Evolutionary conservation across 441 rosid genomes (phyloP).

Genomic region (Metrosideros polymorpha): DNA sequence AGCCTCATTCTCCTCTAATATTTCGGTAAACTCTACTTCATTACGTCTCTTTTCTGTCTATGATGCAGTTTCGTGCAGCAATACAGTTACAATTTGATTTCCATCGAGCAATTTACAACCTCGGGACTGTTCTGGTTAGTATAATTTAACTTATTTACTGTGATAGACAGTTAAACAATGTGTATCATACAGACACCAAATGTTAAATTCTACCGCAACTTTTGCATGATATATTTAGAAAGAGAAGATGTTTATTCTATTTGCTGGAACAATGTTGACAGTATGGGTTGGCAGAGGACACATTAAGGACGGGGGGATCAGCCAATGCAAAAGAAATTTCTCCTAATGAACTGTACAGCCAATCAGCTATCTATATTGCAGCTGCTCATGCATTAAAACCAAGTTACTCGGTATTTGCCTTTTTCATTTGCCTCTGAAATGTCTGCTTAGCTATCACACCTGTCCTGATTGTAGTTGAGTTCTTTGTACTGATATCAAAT

Average conservation of each 20-base stretch:
- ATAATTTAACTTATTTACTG: not conserved
- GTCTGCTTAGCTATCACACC: not conserved
- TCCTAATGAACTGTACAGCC: conserved; percentile 89
- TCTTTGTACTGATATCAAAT: not conserved
- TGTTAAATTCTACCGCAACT: not conserved
- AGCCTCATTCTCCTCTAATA: not conserved
- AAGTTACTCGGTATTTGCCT: conserved; percentile 63
- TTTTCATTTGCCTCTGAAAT: not conserved
- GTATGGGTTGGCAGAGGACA: conserved; percentile 99
- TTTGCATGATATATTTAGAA: not conserved
- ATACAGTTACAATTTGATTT: conserved; percentile 94
- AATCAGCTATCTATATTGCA: conserved; percentile 93
- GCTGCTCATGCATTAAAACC: conserved; percentile 99
- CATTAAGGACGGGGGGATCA: conserved; percentile 72
- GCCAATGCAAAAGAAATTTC: conserved; percentile 59
- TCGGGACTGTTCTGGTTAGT: conserved; percentile 96
- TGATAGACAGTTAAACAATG: not conserved
- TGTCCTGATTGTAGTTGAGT: not conserved
- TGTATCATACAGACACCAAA: not conserved
- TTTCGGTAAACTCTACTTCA: not conserved
- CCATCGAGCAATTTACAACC: conserved; percentile 96
- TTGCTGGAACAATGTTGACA: conserved; percentile 19
- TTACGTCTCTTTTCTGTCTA: conserved; percentile 1
- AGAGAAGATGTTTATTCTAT: not conserved
- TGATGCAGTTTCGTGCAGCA: conserved; percentile 87